Evolutionary conservation across 2,329 filamentous ascomycete genomes (phyloP), one percentile per base, ranked within the genome.

Genomic region (Plenodomus lindquistii): DNA sequence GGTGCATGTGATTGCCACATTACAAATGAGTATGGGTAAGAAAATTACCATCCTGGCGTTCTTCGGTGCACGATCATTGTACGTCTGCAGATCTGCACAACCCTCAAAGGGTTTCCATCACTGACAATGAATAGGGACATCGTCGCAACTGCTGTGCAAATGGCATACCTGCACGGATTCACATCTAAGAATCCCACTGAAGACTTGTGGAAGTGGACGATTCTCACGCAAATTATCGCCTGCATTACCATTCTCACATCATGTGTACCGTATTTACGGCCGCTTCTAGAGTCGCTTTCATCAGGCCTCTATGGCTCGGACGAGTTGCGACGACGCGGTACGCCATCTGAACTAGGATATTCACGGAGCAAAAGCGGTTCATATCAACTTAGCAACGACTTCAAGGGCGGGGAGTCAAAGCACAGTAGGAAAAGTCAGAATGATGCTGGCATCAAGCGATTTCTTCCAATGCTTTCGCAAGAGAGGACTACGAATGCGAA

Each of bases 201-300:
- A 41, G 56, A 62, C 21, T 52, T 70, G 1, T 71, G 67, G 67
- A 69, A 67, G 42, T 70, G 67, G 68, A 70, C 66, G 13, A 57
- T 71, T 2, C 44, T 64, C 15, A 61, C 67, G 5, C 68, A 70
- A 31, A 57, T 70, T 35, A 62, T 70, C 18, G 59, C 68, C 51
- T 70, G 66, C 51, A 65, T 70, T 29, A 70, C 67, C 0, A 69
- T 71, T 18, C 50, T 71, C 34, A 70, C 68, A 21, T 68, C 67
- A 17, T 71, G 67, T 40, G 58, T 71, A 2, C 68, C 68, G 0
- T 70, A 71, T 35, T 60, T 71, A 8, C 66, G 67, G 4, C 68
- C 68, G n/a, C 60, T 71, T 3, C 53, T 70, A 2, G 67, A 70
- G 37, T 60, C 65, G 1, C 51, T 70, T 0, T 65, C 65, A 8